These are phyloP conservation scores for Nigrospora osmanthi DNA, from an alignment of 2,329 filamentous ascomycete genomes.

Conservation along the genomic window DNA sequence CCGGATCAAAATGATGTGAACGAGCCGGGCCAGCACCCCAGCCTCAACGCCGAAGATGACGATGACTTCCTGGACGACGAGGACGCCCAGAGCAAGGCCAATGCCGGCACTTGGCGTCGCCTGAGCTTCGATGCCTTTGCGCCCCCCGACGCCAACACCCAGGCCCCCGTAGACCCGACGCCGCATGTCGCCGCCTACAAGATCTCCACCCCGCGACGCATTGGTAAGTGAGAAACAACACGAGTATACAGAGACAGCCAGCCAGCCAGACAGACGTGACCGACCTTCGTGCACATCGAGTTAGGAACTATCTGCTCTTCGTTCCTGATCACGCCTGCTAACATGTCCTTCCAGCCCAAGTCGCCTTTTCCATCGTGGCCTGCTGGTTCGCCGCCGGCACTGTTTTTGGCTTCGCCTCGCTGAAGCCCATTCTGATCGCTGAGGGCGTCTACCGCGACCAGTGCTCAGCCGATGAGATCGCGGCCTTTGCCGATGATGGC, in stretches of 20 bases:
- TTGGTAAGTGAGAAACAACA: slow-evolving; percentile 14
- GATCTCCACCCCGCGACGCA: slow-evolving; percentile 16
- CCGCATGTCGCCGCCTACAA: slow-evolving; percentile 23
- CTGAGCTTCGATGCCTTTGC: slow-evolving; percentile 20
- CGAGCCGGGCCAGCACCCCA: not conserved
- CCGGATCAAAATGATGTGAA: too few species aligned
- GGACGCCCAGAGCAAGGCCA: slow-evolving; percentile 8
- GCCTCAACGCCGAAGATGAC: slow-evolving; percentile 1
- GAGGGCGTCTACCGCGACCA: slow-evolving; percentile 48
- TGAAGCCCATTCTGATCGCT: slow-evolving; percentile 54
- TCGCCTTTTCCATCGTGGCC: slow-evolving; percentile 54
- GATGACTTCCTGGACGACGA: slow-evolving; percentile 3
- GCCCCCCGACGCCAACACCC: slow-evolving; percentile 16
- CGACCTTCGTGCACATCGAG: too few species aligned
- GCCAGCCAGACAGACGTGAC: too few species aligned
- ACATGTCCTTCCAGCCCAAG: slow-evolving; percentile 39
- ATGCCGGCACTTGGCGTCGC: slow-evolving; percentile 12
- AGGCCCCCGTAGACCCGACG: slow-evolving; percentile 15
- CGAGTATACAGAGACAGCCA: too few species aligned
- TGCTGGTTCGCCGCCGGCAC: slow-evolving; percentile 59
- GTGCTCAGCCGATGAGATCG: slow-evolving; percentile 37
- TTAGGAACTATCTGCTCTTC: too few species aligned
- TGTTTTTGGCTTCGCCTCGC: slow-evolving; percentile 57
- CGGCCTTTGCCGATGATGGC: slow-evolving; percentile 15
- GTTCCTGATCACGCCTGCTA: too few species aligned